Conservation (phyloP, 148 eudicot genomes). For the Chenopodium suecicum region DNA sequence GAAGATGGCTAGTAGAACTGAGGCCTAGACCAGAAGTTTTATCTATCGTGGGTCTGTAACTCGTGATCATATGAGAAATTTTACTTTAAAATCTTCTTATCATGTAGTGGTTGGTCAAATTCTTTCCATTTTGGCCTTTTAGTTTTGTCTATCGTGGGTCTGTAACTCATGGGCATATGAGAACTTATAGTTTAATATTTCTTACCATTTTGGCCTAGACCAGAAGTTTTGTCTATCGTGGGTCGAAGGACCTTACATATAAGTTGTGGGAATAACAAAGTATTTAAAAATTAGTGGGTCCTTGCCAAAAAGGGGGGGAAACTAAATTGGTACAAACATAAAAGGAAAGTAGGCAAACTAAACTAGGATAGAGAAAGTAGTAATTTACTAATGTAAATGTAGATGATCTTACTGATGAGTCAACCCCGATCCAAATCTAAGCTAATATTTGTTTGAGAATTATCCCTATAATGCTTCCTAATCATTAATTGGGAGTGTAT, state of each 20-base stretch:
- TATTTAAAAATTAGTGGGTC: no score
- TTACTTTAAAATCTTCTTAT: not conserved
- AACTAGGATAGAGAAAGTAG: no score
- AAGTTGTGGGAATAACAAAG: no score
- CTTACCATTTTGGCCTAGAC: not conserved
- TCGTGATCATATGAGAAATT: not conserved
- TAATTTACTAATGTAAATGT: not conserved
- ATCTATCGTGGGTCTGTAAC: not conserved
- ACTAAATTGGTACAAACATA: no score
- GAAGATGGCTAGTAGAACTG: not conserved
- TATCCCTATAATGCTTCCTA: not conserved
- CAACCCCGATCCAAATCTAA: no score
- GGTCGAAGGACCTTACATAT: no score
- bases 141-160: not conserved
- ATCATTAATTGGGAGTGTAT: not conserved
- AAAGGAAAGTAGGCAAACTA: no score
- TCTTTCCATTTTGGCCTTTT: no score
- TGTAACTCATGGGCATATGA: not conserved
- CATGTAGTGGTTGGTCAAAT: no score
- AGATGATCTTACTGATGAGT: not conserved
- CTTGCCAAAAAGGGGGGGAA: no score
- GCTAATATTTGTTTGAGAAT: not conserved
- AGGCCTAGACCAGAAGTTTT: not conserved
- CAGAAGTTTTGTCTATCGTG: not conserved
- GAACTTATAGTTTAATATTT: not conserved